These are phyloP conservation scores for Talaromyces thailandensis DNA, from an alignment of 495 filamentous ascomycete species.

Conservation along the genomic window DNA sequence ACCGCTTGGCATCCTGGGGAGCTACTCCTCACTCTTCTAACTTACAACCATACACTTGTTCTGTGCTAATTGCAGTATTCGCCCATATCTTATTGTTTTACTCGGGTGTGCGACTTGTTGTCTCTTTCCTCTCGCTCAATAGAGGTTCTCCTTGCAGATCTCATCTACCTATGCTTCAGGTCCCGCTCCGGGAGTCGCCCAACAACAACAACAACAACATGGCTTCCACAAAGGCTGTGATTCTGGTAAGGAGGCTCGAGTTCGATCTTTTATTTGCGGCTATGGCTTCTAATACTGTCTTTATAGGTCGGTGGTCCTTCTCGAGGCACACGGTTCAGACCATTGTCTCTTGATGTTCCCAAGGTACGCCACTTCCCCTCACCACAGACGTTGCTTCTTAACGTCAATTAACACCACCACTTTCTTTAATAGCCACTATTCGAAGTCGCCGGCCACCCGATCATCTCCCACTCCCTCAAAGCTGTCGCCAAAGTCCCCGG, in stretches of 20 bases:
- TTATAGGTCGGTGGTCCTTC: conserved; percentile 83
- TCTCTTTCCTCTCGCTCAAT: not conserved
- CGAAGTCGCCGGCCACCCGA: conserved; percentile 95
- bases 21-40: not conserved
- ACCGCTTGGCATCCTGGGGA: not conserved
- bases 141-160: not conserved
- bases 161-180: conserved; percentile 35
- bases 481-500: conserved; percentile 85
- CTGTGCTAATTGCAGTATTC: not conserved
- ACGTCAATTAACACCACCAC: conserved; percentile 4
- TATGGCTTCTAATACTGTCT: conserved; percentile 11
- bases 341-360: conserved; percentile 91
- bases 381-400: conserved; percentile 8
- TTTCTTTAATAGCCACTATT: conserved; percentile 71
- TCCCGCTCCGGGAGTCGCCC: conserved; percentile 36
- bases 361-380: conserved; percentile 53
- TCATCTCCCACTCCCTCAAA: conserved; percentile 93
- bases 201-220: conserved; percentile 24
- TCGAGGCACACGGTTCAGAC: conserved; percentile 91
- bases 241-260: conserved; percentile 42
- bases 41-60: not conserved
- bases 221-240: conserved; percentile 61
- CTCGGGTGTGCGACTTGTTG: not conserved
- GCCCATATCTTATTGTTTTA: not conserved
- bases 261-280: not conserved